phyloP scores from a whole-genome alignment of 1,284 basidiomycete genomes.

The Ganoderma lingzhi region DNA sequence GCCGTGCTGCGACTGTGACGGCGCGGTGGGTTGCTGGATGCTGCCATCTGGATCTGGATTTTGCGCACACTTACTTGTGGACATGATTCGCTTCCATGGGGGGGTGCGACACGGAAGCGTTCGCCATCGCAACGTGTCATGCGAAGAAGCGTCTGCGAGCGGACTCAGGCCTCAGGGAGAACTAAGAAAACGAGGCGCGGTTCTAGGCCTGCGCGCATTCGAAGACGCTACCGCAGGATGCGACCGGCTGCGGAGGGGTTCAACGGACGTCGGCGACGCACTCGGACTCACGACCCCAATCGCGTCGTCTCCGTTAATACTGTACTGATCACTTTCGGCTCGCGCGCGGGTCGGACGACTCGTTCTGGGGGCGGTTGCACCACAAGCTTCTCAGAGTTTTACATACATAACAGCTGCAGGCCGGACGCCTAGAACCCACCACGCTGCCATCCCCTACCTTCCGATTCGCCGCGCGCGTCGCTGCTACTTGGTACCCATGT shows the following conservation, averaged over 20 bases:
- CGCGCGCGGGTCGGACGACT: not conserved
- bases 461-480: conserved; percentile 9
- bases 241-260: not conserved
- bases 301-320: not conserved
- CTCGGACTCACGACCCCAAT: not conserved
- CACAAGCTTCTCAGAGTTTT: not conserved
- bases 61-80: not conserved
- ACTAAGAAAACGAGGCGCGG: not conserved
- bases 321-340: not conserved
- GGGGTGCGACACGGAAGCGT: not conserved
- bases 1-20: not conserved
- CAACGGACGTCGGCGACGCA: not conserved
- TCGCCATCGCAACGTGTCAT: conserved; percentile 1
- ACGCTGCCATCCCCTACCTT: conserved; percentile 1
- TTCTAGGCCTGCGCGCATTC: not conserved
- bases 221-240: not conserved
- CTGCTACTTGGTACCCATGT: not conserved
- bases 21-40: no score
- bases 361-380: not conserved
- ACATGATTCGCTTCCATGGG: not conserved
- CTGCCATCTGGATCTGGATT: no score
- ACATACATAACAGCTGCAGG: not conserved
- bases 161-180: not conserved
- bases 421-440: not conserved
- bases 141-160: conserved; percentile 1